These are phyloP conservation scores for Peronospora destructor DNA, from an alignment of 352 stramenopile species.

Conservation along the genomic window DNA sequence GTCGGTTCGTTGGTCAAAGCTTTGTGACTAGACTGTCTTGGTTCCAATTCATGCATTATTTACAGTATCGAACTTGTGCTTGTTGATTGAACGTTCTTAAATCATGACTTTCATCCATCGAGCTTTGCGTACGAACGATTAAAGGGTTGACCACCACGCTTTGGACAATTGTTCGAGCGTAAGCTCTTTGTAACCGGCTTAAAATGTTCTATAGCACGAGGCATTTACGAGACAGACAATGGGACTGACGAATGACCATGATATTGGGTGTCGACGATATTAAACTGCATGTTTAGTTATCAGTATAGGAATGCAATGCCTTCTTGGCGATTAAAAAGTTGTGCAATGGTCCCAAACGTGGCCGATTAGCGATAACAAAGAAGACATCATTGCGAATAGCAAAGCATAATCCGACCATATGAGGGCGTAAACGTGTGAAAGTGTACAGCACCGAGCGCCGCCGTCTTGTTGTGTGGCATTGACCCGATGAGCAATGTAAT, in stretches of 20 bases:
- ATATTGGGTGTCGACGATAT: not conserved
- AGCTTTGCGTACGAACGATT: not conserved
- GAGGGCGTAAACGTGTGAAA: slow-evolving; percentile 1
- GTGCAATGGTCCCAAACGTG: too few relatives aligned
- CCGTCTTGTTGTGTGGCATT: not conserved
- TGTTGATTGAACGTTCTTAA: not conserved
- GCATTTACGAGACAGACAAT: slow-evolving; percentile 12
- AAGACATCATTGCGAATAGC: not conserved
- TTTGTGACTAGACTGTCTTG: too few relatives aligned
- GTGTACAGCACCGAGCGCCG: not conserved
- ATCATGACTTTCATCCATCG: not conserved
- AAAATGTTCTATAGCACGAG: slow-evolving; percentile 7
- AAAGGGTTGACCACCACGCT: slow-evolving; percentile 1
- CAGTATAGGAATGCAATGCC: not conserved
- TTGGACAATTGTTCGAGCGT: not conserved
- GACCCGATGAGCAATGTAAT: slow-evolving; percentile 7
- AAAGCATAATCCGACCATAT: slow-evolving; percentile 22
- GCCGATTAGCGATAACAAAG: slow-evolving; percentile 21
- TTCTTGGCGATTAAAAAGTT: not conserved
- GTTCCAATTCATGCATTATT: not conserved
- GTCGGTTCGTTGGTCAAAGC: not conserved
- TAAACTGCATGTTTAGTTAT: not conserved
- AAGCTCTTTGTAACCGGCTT: slow-evolving; percentile 1
- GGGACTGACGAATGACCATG: not conserved
- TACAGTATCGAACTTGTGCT: not conserved